Percentiles rank a stretch among this genome's conserved stretches.
phyloP scores from a whole-genome alignment of 1,284 basidiomycete species.

The Apiotrichum montevideense region DNA sequence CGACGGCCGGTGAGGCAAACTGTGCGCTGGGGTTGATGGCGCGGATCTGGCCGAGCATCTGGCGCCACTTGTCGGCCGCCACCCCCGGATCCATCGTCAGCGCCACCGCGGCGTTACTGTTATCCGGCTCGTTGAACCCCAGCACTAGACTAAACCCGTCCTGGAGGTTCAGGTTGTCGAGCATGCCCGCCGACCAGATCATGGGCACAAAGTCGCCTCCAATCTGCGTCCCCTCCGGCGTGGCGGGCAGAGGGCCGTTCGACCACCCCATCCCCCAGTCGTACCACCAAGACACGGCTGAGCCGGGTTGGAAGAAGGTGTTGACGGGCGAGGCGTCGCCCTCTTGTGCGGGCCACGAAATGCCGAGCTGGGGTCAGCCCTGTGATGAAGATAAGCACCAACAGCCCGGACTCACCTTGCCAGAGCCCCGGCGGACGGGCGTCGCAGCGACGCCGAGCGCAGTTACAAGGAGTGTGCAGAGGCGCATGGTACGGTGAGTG shows the following conservation, averaged over 20 bases:
- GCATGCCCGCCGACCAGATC: neutral
- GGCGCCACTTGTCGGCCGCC: neutral
- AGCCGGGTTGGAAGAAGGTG: neutral
- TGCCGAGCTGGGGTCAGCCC: neutral
- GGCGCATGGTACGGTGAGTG: too few relatives aligned
- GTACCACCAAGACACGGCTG: constrained; percentile 1
- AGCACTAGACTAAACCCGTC: neutral
- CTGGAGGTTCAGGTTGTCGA: neutral
- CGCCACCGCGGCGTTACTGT: neutral
- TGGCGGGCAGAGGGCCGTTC: neutral
- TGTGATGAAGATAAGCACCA: too few relatives aligned
- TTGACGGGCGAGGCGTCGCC: neutral
- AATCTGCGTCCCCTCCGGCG: neutral
- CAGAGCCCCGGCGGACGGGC: too few relatives aligned
- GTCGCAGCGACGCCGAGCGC: too few relatives aligned
- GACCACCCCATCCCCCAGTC: constrained; percentile 1
- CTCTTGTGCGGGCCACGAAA: constrained; percentile 6
- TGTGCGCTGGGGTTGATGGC: neutral
- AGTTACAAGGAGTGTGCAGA: too few relatives aligned
- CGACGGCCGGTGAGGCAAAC: constrained; percentile 28
- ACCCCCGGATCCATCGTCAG: neutral
- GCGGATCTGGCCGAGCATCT: neutral
- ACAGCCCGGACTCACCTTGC: neutral
- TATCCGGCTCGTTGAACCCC: constrained; percentile 7
- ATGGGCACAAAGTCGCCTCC: constrained; percentile 2